phyloP scores from a whole-genome alignment of 106 monocot genomes.

The Amphibolis antarctica region DNA sequence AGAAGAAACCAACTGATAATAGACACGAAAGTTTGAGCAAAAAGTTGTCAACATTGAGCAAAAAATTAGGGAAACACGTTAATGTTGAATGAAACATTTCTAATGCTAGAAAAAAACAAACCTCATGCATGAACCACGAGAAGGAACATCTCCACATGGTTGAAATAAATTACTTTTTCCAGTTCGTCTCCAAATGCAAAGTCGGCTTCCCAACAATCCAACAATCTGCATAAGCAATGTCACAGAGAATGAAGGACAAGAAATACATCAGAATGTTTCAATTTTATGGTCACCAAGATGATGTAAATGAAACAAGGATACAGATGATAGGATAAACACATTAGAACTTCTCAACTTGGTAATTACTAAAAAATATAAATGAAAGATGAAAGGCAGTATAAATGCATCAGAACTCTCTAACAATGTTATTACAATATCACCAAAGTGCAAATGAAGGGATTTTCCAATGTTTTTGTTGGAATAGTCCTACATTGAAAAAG shows the following conservation, averaged over 20 bases:
- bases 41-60: too few relatives aligned
- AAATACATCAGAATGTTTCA: background rate
- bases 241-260: background rate
- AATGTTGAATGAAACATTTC: background rate
- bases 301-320: background rate
- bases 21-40: too few relatives aligned
- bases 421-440: too few relatives aligned
- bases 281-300: background rate
- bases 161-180: constrained; percentile 46
- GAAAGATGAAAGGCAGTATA: background rate
- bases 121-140: constrained; percentile 73
- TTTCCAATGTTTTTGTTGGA: too few relatives aligned
- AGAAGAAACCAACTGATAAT: too few relatives aligned
- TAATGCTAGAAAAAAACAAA: constrained; percentile 7
- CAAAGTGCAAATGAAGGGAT: too few relatives aligned
- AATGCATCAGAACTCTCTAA: too few relatives aligned
- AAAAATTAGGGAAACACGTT: too few relatives aligned
- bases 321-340: background rate
- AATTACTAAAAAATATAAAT: too few relatives aligned
- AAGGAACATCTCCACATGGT: constrained; percentile 37
- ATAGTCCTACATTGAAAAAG: too few relatives aligned
- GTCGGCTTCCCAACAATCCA: constrained; percentile 43
- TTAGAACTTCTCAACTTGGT: too few relatives aligned
- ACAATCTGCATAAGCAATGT: constrained; percentile 46
- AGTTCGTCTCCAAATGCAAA: constrained; percentile 77